A percentile compares a stretch with the other conserved stretches of the same genome.
Evolutionary conservation across 192 early-diverging fungal genomes (phyloP).

Genomic region (Pilaira anomala): DNA sequence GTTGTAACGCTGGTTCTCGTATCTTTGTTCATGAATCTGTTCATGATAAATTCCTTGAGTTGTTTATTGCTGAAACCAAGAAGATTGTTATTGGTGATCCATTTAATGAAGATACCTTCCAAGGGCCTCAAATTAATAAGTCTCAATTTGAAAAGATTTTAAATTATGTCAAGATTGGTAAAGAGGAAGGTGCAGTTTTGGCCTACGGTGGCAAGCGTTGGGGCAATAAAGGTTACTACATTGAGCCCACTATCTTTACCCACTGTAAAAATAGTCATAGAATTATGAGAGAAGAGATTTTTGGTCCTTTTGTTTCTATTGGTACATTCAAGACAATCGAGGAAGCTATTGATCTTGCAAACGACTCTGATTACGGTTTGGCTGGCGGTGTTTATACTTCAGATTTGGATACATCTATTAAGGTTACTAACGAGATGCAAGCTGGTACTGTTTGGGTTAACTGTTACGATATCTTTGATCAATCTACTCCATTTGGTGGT

Average conservation of each 20-base stretch:
- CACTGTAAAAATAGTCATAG: conserved; percentile 52
- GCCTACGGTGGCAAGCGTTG: conserved; percentile 55
- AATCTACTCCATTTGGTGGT: conserved; percentile 54
- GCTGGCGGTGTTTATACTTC: conserved; percentile 76
- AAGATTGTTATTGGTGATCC: conserved; percentile 74
- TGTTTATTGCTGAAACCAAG: conserved; percentile 49
- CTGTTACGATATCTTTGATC: conserved; percentile 47
- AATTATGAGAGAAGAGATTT: conserved; percentile 76
- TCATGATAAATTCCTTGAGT: conserved; percentile 63
- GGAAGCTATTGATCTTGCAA: conserved; percentile 71
- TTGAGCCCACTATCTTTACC: conserved; percentile 75
- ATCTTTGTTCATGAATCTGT: conserved; percentile 73
- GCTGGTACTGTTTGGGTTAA: conserved; percentile 69
- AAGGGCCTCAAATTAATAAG: conserved; percentile 72
- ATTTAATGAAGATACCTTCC: conserved; percentile 52
- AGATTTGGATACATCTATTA: conserved; percentile 56
- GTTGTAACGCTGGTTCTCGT: conserved; percentile 75
- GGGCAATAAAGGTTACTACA: conserved; percentile 71
- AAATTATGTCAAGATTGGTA: conserved; percentile 59
- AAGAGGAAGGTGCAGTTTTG: conserved; percentile 56
- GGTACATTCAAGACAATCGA: conserved; percentile 70
- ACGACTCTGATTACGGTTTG: conserved; percentile 74
- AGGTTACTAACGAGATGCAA: conserved; percentile 46
- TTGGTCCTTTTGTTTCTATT: conserved; percentile 80
- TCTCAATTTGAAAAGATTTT: conserved; percentile 67